Evolutionary conservation across 2,329 filamentous ascomycete genomes (phyloP), one percentile per base, ranked within the genome.

Genomic region (Aspergillus sojae): DNA sequence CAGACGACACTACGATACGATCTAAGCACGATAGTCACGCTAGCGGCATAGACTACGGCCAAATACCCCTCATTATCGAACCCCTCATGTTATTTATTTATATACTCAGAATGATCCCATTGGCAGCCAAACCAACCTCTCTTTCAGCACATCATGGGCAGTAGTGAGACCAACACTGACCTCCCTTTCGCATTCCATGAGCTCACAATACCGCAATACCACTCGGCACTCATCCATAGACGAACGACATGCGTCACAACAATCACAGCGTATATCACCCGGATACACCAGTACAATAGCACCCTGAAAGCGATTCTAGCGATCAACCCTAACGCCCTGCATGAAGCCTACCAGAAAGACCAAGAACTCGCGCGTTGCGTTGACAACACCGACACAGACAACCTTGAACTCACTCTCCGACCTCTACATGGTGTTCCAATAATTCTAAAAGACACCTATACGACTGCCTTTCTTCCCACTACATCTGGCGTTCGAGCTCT

Each of bases 391-490:
- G n/a, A 30, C 21, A 7, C 5, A 16, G 23, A 19, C 11, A 28
- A 30, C 6, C 7, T 14, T 10, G 2, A 28, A 4, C 16, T 11
- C 16, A 9, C 16, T 12, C 62, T 71, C 26, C 67, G 59, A 12
- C 62, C 63, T 0, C 77, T 90, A 1, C 87, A 89, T 72, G 88
- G 88, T 70, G 79, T 90, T 21, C 88, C 88, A 0, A 74, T 89
- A 14, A 70, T 90, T 5, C 75, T 90, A 6, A 90, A 90, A 72
- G 88, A 90, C 74, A 90, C 89, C 70, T 88, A 84, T 70, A 83
- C 88, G 61, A 85, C 85, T 0, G 67, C 73, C 0, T 81, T 82
- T 23, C 83, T 87, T 74, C 82, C 82, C 50, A 90, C 88, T 0
- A 89, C 86, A 0, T 87, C 84, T 0, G 85, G 82, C 5, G 84